Base-by-base conservation (phyloP, 2,329 filamentous ascomycete genomes). In the Cladosporium velox region DNA sequence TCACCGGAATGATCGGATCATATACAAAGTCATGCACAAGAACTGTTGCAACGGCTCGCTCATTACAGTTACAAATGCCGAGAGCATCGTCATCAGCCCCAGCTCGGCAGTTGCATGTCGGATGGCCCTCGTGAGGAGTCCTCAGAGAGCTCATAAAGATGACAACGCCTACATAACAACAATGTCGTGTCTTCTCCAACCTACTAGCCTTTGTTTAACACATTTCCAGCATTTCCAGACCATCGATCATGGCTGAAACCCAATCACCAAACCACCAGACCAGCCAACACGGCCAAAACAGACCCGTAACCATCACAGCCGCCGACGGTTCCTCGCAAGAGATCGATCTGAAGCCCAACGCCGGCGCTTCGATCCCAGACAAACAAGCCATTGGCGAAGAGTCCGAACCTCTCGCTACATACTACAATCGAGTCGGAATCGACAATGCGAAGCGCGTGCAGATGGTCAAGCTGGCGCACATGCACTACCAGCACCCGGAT, bases 401-500 rank as follows among this genome's bases (percentile, higher is more conserved):
- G 1, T 75, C 76, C 58, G 76, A 75, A 64, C 70, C 75, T 8
- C 71, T 80, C 11, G 70, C 72, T 12, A 69, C 75, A 70, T 82
- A 79, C 79, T 78, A 79, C 62, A 65, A 73, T 26, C 69, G 72
- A 38, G 71, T 76, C 38, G 74, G 74, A 49, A 83, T 85, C 72
- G 78, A 84, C 67, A 70, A 72, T 18, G 68, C 76, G 57, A 74
- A 78, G 34, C 83, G 84, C 67, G 78, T 85, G 69, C 78, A 80
- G 65, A 72, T 86, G 24, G 79, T 77, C 7, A 82, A 81, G 65
- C 67, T 85, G 4, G 78, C 78, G 1, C 83, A 86, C 67, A 84
- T 85, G 82, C 79, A 83, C 1, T 86, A 86, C 70, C 83, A 85
- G 66, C 84, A 85, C 68, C 80, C 82, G 0, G 79, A 85, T 65